A percentile compares a stretch with the other conserved stretches of the same genome.
These are phyloP conservation scores for Clausena lansium DNA, from an alignment of 345 rosid genomes.

Conservation along the genomic window DNA sequence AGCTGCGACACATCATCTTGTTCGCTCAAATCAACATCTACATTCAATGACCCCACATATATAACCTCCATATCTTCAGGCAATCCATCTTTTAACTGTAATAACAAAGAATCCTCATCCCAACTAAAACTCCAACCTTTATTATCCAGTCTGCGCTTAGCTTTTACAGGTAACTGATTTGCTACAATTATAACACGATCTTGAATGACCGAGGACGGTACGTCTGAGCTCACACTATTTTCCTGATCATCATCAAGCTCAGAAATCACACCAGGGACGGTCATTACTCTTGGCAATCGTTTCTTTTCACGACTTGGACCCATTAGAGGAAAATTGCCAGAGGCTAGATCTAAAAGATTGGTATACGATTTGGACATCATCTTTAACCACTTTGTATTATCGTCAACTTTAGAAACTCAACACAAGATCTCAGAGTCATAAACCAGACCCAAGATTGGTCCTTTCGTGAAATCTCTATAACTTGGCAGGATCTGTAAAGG, in stretches of 20 bases:
- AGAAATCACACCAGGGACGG: conserved; percentile 71
- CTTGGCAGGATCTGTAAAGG: conserved; percentile 44
- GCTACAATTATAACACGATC: conserved; percentile 71
- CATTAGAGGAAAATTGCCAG: conserved; percentile 68
- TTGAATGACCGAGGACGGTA: conserved; percentile 54
- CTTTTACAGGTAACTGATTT: conserved; percentile 72
- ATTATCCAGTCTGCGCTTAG: conserved; percentile 73
- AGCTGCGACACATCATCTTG: conserved; percentile 76
- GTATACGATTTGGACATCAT: conserved; percentile 79
- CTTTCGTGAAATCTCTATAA: conserved; percentile 15
- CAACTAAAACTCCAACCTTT: conserved; percentile 79
- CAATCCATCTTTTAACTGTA: conserved; percentile 73
- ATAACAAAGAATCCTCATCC: conserved; percentile 64
- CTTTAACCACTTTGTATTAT: conserved; percentile 18
- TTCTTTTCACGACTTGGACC: conserved; percentile 54
- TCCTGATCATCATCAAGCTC: conserved; percentile 82
- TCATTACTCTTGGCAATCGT: conserved; percentile 68
- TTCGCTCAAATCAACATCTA: conserved; percentile 54
- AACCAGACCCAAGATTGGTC: conserved; percentile 19
- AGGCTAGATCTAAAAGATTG: conserved; percentile 81
- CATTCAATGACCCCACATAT: conserved; percentile 61
- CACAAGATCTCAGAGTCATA: conserved; percentile 30
- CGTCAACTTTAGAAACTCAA: conserved; percentile 20
- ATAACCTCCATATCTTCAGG: conserved; percentile 80
- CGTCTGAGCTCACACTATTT: conserved; percentile 64